Conservation (phyloP, 2,329 filamentous ascomycete species). For the Xylariales sp. region DNA sequence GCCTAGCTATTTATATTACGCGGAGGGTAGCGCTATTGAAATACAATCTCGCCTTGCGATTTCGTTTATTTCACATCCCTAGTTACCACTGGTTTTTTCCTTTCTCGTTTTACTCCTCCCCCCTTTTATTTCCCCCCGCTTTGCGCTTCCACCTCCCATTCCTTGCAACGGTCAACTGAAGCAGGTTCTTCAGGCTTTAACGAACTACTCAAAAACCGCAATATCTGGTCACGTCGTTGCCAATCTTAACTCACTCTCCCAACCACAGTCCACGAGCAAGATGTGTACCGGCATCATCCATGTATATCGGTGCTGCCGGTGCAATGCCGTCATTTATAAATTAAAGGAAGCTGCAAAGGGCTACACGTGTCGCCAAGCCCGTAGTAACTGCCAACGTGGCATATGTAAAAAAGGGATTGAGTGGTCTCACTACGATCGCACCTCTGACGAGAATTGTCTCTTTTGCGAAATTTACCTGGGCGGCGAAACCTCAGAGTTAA, state of each 20-base stretch:
- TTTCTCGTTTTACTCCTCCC: neutral
- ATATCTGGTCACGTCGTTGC: neutral
- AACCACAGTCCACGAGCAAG: neutral
- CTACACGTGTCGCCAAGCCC: constrained; percentile 40
- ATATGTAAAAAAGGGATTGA: constrained; percentile 42
- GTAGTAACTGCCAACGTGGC: constrained; percentile 25
- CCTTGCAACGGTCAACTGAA: constrained; percentile 8
- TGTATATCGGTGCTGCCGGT: constrained; percentile 34
- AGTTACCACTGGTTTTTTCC: neutral
- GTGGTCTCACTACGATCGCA: constrained; percentile 32
- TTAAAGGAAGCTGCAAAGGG: constrained; percentile 31
- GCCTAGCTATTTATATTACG: constrained; percentile 1
- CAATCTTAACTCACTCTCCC: neutral
- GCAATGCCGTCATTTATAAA: constrained; percentile 34
- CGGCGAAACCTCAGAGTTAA: constrained; percentile 24
- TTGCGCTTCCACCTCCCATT: constrained; percentile 11
- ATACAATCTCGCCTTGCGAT: neutral
- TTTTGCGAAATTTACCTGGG: constrained; percentile 40
- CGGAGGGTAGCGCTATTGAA: constrained; percentile 1
- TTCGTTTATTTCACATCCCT: neutral
- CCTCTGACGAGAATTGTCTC: constrained; percentile 37
- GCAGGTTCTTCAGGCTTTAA: constrained; percentile 21
- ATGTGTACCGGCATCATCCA: constrained; percentile 45
- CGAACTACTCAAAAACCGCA: neutral
- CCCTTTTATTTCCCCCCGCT: neutral